These are phyloP conservation scores for Anisodus tanguticus DNA, from an alignment of 257 asterid species.

Conservation along the genomic window DNA sequence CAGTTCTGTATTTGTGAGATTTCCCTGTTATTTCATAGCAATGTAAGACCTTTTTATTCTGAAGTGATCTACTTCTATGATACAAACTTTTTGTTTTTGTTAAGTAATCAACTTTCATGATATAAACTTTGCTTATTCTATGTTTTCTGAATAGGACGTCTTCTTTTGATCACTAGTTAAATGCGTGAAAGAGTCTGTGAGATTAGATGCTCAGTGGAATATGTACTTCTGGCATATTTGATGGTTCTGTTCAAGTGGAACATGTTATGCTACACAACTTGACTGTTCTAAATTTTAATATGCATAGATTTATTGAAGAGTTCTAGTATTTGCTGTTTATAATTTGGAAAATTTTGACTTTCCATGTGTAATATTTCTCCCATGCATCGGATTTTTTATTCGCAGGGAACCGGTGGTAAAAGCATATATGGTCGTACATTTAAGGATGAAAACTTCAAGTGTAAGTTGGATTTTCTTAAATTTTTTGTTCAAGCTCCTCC, in stretches of 20 bases:
- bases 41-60: too few species aligned
- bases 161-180: neutral
- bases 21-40: neutral
- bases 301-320: neutral
- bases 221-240: neutral
- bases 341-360: slow-evolving; percentile 24
- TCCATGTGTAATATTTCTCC: slow-evolving; percentile 20
- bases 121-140: neutral
- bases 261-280: neutral
- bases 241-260: slow-evolving; percentile 9
- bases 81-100: neutral
- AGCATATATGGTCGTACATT: slow-evolving; percentile 95
- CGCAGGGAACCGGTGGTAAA: slow-evolving; percentile 96
- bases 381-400: slow-evolving; percentile 22
- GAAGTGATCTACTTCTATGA: neutral
- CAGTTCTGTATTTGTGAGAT: slow-evolving; percentile 1
- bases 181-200: neutral
- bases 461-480: slow-evolving; percentile 55
- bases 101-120: slow-evolving; percentile 2
- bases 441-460: slow-evolving; percentile 88
- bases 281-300: neutral
- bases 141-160: neutral
- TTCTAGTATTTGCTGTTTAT: neutral
- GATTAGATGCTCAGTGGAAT: slow-evolving; percentile 1
- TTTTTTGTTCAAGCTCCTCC: neutral